These are phyloP conservation scores for Geotrichum bryndzae DNA, from an alignment of 1,139 yeast genomes.

Conservation along the genomic window DNA sequence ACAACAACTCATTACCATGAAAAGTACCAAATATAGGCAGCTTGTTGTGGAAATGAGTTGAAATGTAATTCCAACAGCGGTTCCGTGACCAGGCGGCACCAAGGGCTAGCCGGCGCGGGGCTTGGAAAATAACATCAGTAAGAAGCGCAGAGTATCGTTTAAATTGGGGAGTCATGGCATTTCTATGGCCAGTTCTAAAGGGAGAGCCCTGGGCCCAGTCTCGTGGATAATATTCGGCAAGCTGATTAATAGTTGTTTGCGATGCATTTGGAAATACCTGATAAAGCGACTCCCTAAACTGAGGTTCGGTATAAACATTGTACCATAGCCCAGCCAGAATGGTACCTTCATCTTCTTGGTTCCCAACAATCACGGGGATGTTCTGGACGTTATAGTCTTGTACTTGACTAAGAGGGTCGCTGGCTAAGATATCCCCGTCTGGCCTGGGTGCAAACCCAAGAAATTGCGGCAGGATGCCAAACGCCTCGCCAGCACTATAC, in stretches of 20 bases:
- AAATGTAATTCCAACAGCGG: slow-evolving; percentile 16
- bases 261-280: background rate
- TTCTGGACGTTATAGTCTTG: background rate
- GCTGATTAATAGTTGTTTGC: background rate
- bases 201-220: slow-evolving; percentile 22
- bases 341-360: slow-evolving; percentile 26
- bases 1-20: slow-evolving; percentile 19
- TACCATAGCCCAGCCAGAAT: slow-evolving; percentile 15
- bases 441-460: slow-evolving; percentile 22
- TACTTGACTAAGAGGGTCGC: slow-evolving; percentile 15
- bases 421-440: slow-evolving; percentile 20
- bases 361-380: slow-evolving; percentile 24
- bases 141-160: slow-evolving; percentile 22
- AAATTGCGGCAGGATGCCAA: slow-evolving; percentile 4
- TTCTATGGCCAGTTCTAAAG: slow-evolving; percentile 20
- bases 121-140: slow-evolving; percentile 22
- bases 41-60: slow-evolving; percentile 12
- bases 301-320: slow-evolving; percentile 8
- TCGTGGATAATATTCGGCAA: slow-evolving; percentile 18
- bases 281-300: slow-evolving; percentile 5
- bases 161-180: slow-evolving; percentile 19
- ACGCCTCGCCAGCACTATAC: background rate
- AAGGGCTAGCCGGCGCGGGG: slow-evolving; percentile 20
- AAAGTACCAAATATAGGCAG: slow-evolving; percentile 22
- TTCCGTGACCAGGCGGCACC: background rate